Percentiles rank a stretch among this genome's conserved stretches.
phyloP scores from a whole-genome alignment of 2,329 filamentous ascomycete species.

The Hymenoscyphus occultus region DNA sequence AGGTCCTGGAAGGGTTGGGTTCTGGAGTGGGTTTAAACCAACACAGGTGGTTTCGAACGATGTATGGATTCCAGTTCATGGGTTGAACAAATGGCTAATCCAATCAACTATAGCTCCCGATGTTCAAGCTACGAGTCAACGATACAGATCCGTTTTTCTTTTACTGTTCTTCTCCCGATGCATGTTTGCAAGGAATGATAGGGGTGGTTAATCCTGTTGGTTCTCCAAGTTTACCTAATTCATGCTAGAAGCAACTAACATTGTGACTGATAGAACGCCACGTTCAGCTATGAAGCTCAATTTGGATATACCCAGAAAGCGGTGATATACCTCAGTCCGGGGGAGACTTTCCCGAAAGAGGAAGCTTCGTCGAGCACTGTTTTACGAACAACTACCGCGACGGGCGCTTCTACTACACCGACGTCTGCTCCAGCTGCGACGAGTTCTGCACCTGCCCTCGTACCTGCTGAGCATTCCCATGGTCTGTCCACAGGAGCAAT shows the following conservation, averaged over 20 bases:
- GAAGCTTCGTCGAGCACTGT: not conserved
- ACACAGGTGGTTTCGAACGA: slow-evolving; percentile 42
- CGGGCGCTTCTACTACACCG: not conserved
- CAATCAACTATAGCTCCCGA: slow-evolving; percentile 35
- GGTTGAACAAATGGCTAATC: slow-evolving; percentile 9
- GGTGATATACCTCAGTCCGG: slow-evolving; percentile 53
- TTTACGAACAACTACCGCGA: slow-evolving; percentile 2
- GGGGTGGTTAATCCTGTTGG: slow-evolving; percentile 69
- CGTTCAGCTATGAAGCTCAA: slow-evolving; percentile 48
- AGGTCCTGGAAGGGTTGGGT: slow-evolving; percentile 46
- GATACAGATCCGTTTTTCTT: slow-evolving; percentile 63
- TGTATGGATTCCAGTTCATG: not conserved
- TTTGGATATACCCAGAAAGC: slow-evolving; percentile 46
- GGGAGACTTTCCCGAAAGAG: slow-evolving; percentile 53
- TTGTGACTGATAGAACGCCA: slow-evolving; percentile 40
- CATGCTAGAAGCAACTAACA: not conserved
- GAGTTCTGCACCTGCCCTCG: not conserved
- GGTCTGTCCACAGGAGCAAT: slow-evolving; percentile 47
- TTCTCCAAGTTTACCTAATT: not conserved
- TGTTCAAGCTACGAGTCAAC: slow-evolving; percentile 49
- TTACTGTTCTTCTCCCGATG: slow-evolving; percentile 66
- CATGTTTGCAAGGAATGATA: slow-evolving; percentile 70
- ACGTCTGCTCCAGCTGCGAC: slow-evolving; percentile 9
- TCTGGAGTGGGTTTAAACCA: slow-evolving; percentile 51
- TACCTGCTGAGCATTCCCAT: slow-evolving; percentile 7